Percentiles rank a stretch among this genome's conserved stretches.
Evolutionary conservation across 1,139 yeast genomes (phyloP).

Genomic region (Yamadazyma spencermartinsiae): DNA sequence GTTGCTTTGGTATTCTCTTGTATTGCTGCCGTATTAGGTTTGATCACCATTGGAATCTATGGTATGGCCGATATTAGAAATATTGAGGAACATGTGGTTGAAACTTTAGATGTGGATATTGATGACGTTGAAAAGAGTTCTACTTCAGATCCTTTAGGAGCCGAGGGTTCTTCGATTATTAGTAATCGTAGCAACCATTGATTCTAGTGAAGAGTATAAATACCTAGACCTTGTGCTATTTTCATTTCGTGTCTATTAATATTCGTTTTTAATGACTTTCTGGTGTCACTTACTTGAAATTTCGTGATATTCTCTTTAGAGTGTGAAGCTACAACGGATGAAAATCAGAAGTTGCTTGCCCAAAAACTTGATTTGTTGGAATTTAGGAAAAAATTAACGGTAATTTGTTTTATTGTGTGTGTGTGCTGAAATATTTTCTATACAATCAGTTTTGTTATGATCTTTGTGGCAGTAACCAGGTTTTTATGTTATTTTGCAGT

Average conservation of each 20-base stretch:
- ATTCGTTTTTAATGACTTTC: neutral
- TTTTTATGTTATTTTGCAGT: neutral
- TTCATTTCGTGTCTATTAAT: constrained; percentile 1
- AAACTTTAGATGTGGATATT: constrained; percentile 56
- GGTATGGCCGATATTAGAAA: constrained; percentile 69
- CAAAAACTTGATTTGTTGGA: neutral
- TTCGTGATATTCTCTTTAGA: neutral
- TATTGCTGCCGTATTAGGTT: constrained; percentile 58
- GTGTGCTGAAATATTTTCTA: constrained; percentile 9
- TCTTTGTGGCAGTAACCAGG: neutral
- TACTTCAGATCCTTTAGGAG: constrained; percentile 3
- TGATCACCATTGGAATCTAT: constrained; percentile 53
- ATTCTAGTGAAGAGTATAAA: neutral
- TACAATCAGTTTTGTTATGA: neutral
- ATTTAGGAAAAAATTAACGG: neutral
- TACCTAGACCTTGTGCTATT: neutral
- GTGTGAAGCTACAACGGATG: too few relatives aligned
- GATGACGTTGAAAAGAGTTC: constrained; percentile 36
- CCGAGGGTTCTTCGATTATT: neutral
- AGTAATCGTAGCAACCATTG: neutral
- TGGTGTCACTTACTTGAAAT: neutral
- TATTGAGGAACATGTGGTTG: constrained; percentile 57
- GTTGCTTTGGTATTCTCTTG: constrained; percentile 60
- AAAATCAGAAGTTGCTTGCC: too few relatives aligned
- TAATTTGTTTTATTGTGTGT: constrained; percentile 9